Evolutionary conservation across 2,329 filamentous ascomycete genomes (phyloP).

Genomic region (Cercospora canescens): DNA sequence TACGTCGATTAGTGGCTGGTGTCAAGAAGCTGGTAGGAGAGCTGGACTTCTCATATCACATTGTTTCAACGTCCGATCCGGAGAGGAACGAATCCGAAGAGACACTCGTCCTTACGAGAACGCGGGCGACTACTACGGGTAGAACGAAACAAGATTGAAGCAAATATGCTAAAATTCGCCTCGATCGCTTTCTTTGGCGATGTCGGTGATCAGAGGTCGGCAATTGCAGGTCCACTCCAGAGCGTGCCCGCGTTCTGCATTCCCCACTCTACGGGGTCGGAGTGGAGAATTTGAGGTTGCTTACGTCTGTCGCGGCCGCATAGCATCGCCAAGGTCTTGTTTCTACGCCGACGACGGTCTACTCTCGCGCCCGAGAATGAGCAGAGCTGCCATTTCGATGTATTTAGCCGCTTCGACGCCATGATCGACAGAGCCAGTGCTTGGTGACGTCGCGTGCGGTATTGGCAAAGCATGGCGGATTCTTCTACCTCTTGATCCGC

Average conservation of each 20-base stretch:
- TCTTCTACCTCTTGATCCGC: not conserved
- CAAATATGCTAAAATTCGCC: not conserved
- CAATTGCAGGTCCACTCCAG: not conserved
- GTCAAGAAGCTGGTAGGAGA: conserved; percentile 71
- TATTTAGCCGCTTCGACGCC: not conserved
- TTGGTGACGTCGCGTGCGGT: conserved; percentile 6
- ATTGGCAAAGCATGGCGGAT: conserved; percentile 19
- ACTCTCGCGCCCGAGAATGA: not conserved
- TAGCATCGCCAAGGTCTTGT: not conserved
- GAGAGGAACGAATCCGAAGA: conserved; percentile 26
- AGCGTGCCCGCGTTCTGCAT: not conserved
- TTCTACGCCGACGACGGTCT: not conserved
- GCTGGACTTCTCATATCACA: conserved; percentile 70
- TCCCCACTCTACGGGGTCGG: not conserved
- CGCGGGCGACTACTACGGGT: conserved; percentile 7
- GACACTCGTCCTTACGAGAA: conserved; percentile 24
- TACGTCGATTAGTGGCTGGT: conserved; percentile 61
- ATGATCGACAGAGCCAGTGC: conserved; percentile 2
- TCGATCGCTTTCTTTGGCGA: not conserved
- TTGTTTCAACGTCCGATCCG: conserved; percentile 42
- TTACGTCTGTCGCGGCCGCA: not conserved
- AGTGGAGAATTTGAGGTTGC: not conserved
- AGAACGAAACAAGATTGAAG: conserved; percentile 24
- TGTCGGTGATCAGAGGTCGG: not conserved
- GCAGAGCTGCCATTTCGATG: not conserved